Evolutionary conservation across 169 alveolate genomes (phyloP).

Genomic region (Eimeria sp.): DNA sequence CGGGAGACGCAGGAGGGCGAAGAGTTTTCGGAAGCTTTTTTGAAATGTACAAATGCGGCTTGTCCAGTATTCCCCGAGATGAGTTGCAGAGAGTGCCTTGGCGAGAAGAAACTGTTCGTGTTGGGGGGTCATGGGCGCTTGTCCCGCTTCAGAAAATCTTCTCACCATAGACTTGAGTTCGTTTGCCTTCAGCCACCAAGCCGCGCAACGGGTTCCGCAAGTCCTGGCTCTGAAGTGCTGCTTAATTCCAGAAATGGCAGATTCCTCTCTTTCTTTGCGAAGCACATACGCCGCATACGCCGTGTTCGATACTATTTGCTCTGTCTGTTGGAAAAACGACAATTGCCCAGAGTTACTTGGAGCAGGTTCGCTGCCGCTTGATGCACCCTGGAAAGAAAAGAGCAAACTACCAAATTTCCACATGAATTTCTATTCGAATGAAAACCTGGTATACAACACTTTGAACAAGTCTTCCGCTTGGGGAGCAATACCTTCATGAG

Average conservation of each 20-base stretch:
- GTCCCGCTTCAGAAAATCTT: slow-evolving; percentile 29
- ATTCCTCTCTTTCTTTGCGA: slow-evolving; percentile 49
- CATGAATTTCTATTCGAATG: neutral
- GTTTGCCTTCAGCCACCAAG: slow-evolving; percentile 68
- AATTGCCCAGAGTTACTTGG: neutral
- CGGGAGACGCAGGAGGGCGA: slow-evolving; percentile 57
- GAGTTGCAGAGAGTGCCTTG: neutral
- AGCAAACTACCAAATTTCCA: no score
- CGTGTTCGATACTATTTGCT: slow-evolving; percentile 17
- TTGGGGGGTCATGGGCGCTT: slow-evolving; percentile 18
- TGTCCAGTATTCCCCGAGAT: slow-evolving; percentile 30
- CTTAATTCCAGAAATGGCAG: slow-evolving; percentile 29
- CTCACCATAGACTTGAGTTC: slow-evolving; percentile 48
- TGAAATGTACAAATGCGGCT: slow-evolving; percentile 27
- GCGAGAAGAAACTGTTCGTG: slow-evolving; percentile 1
- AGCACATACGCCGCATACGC: slow-evolving; percentile 43
- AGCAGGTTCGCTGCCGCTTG: neutral
- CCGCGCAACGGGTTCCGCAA: slow-evolving; percentile 26
- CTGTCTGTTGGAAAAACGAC: slow-evolving; percentile 10
- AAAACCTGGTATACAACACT: neutral
- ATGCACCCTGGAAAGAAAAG: slow-evolving; percentile 1
- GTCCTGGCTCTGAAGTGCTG: slow-evolving; percentile 37
- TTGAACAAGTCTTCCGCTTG: no score
- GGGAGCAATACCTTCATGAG: neutral
- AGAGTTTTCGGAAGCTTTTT: slow-evolving; percentile 33